Evolutionary conservation across 2,329 filamentous ascomycete genomes (phyloP).

Genomic region (Stagonosporopsis cucurbitacearum): DNA sequence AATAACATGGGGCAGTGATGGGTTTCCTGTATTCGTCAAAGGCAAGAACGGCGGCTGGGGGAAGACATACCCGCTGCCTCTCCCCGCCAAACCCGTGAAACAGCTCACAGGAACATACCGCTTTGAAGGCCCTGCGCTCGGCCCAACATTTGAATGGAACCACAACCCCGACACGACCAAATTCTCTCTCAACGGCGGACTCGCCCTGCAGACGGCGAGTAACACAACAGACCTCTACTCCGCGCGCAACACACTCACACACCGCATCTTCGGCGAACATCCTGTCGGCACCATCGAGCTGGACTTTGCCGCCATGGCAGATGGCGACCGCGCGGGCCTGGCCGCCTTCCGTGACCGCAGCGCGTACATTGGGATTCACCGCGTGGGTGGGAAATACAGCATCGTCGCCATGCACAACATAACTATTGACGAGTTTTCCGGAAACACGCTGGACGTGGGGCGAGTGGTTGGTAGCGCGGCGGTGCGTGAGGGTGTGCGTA

Average conservation of each 20-base stretch:
- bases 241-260: constrained; percentile 47
- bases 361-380: constrained; percentile 58
- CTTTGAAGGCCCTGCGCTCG: constrained; percentile 52
- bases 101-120: constrained; percentile 49
- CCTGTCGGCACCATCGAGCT: constrained; percentile 56
- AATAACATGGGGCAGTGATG: constrained; percentile 58
- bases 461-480: constrained; percentile 9
- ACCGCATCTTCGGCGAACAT: constrained; percentile 41
- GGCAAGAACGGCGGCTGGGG: constrained; percentile 55
- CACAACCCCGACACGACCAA: constrained; percentile 60
- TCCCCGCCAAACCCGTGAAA: constrained; percentile 17
- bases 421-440: constrained; percentile 39
- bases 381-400: constrained; percentile 42
- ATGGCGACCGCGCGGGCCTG: constrained; percentile 60
- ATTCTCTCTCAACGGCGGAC: constrained; percentile 50
- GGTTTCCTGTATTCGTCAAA: constrained; percentile 53
- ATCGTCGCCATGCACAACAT: constrained; percentile 36
- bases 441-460: constrained; percentile 23
- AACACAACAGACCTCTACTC: constrained; percentile 57
- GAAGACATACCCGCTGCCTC: constrained; percentile 42
- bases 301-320: constrained; percentile 54
- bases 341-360: constrained; percentile 58
- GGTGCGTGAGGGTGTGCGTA: constrained; percentile 14
- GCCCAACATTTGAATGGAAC: constrained; percentile 63
- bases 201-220: constrained; percentile 56